Percentiles rank a stretch among this genome's conserved stretches.
phyloP scores from a whole-genome alignment of 495 filamentous ascomycete genomes.

The Diplogelasinospora grovesii region DNA sequence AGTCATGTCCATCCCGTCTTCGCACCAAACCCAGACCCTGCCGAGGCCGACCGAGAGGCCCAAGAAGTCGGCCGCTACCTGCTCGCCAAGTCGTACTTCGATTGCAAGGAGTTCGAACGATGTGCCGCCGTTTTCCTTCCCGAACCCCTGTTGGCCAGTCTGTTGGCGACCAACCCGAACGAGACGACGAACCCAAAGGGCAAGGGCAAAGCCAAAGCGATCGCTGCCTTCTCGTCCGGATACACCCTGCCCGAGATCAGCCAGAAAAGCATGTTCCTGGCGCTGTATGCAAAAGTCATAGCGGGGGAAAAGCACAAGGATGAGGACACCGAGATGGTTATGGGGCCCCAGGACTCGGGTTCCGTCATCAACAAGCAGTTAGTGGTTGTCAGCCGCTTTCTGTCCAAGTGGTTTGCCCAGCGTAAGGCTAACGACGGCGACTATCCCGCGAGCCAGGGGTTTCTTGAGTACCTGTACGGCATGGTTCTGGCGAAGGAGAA shows the following conservation, averaged over 20 bases:
- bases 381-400: constrained; percentile 58
- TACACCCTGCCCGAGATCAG: constrained; percentile 48
- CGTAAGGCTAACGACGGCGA: constrained; percentile 54
- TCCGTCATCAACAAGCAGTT: constrained; percentile 78
- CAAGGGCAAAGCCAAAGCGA: constrained; percentile 41
- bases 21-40: constrained; percentile 44
- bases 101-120: constrained; percentile 91
- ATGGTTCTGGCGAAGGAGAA: constrained; percentile 86
- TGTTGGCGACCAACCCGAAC: constrained; percentile 44
- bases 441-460: constrained; percentile 63
- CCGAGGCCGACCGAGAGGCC: constrained; percentile 71
- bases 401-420: constrained; percentile 71
- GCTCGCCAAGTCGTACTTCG: constrained; percentile 90
- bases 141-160: constrained; percentile 56
- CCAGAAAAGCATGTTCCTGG: constrained; percentile 87
- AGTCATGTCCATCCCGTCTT: constrained; percentile 41
- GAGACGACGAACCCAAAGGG: constrained; percentile 44
- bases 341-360: constrained; percentile 89
- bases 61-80: constrained; percentile 77
- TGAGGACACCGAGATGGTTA: constrained; percentile 95
- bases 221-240: constrained; percentile 7
- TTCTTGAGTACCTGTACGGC: constrained; percentile 86
- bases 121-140: constrained; percentile 88
- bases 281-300: constrained; percentile 85
- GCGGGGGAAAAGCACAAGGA: constrained; percentile 93